Conservation (phyloP, 129 eudicot genomes). For the Artemisia argyi region DNA sequence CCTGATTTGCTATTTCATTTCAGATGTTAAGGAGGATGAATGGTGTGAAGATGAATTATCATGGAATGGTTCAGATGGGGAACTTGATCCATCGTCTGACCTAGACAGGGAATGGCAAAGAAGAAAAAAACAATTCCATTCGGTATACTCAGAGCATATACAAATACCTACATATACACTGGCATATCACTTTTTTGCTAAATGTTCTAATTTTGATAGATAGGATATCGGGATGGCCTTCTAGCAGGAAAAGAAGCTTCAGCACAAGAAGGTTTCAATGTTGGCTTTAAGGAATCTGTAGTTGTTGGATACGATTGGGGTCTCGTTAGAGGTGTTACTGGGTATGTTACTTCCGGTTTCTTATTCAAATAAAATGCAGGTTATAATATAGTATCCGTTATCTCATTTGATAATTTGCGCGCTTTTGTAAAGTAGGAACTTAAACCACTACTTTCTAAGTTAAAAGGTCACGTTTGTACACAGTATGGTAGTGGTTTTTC, state of each 20-base stretch:
- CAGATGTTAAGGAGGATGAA: constrained; percentile 41
- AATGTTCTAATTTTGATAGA: constrained; percentile 32
- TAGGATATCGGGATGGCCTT: constrained; percentile 82
- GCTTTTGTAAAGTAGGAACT: neutral
- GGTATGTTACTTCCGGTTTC: constrained; percentile 39
- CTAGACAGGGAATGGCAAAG: constrained; percentile 77
- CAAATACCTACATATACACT: neutral
- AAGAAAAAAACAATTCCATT: constrained; percentile 66
- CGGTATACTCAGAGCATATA: constrained; percentile 38
- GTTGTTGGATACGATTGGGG: constrained; percentile 68
- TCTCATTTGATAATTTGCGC: neutral
- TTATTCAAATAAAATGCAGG: neutral
- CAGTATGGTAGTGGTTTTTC: no score
- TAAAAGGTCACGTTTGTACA: no score
- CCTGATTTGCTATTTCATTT: constrained; percentile 14
- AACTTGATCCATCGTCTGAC: constrained; percentile 41
- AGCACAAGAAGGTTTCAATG: constrained; percentile 75
- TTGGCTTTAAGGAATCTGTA: constrained; percentile 67
- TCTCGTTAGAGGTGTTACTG: constrained; percentile 70
- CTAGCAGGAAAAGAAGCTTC: constrained; percentile 79
- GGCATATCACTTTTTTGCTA: neutral
- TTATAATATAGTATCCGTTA: neutral
- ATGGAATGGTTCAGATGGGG: constrained; percentile 43
- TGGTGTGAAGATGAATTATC: constrained; percentile 65
- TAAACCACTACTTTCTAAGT: no score